Base-by-base conservation (phyloP, 2,329 filamentous ascomycete species). In the Scytalidium lignicola region DNA sequence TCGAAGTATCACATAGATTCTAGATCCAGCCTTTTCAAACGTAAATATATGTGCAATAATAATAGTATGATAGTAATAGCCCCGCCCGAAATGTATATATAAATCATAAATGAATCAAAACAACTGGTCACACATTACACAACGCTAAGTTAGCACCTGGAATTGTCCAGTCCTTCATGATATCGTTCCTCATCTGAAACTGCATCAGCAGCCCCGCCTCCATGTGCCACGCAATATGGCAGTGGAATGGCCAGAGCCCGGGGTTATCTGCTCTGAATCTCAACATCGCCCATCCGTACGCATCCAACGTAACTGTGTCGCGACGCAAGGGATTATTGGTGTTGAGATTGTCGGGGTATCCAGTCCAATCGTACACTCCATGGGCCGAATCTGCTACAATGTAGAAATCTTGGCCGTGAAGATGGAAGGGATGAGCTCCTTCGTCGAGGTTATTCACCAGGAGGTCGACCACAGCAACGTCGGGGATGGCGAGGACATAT, bases 351-450 rank as follows among this genome's bases (percentile, higher is more conserved):
- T 29, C 21, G 17, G 17, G 15, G 53, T 64, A 61, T 50, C 52
- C 52, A 53, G 47, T 54, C 55, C 41, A 50, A 6, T 64, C 61
- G 69, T 68, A 2, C 70, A 67, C 39, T 8, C 51, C 51, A 13
- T 12, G 7, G 3, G 48, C 32, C 2, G 43, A 46, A 1, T 23
- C 23, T 17, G 69, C 67, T 6, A 82, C 61, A 9, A 81, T 65
- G 62, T 78, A 72, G 65, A 80, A 80, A 56, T 79, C 74, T 61
- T 78, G 70, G 3, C 73, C 75, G 64, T 78, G 74, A 19, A 78
- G 65, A 51, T 78, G 74, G 63, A 76, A 76, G 1, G 74, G 74
- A 58, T 76, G 74, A 44, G 67, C 65, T 13, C 69, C 70, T 0
- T 46, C 46, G 59, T 76, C 71, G 37, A 64, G 58, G 62, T 76